phyloP scores from a whole-genome alignment of 306 rosid genomes.

The Glycyrrhiza uralensis region DNA sequence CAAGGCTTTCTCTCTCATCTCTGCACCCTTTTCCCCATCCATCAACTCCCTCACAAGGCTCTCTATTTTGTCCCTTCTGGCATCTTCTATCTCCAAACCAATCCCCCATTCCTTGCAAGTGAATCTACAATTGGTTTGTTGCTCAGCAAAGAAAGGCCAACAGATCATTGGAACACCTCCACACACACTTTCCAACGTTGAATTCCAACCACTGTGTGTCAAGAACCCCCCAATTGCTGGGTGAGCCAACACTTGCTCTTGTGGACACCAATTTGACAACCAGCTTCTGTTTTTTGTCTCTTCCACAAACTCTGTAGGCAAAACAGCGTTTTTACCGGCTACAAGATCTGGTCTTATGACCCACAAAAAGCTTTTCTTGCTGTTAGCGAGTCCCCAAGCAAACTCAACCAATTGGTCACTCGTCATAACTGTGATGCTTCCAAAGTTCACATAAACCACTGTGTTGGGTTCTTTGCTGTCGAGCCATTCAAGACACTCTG shows the following conservation, averaged over 20 bases:
- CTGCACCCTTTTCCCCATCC: conserved; percentile 45
- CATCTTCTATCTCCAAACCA: conserved; percentile 65
- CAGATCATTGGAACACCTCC: conserved; percentile 61
- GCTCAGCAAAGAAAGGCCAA: conserved; percentile 79
- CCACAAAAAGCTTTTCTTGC: conserved; percentile 51
- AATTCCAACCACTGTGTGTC: conserved; percentile 78
- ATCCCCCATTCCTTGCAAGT: conserved; percentile 55
- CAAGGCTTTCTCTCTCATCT: conserved; percentile 42
- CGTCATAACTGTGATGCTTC: conserved; percentile 65
- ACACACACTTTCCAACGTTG: conserved; percentile 57
- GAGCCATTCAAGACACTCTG: conserved; percentile 57
- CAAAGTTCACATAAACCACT: conserved; percentile 70
- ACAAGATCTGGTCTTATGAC: conserved; percentile 58
- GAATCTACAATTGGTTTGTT: conserved; percentile 65
- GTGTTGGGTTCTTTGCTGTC: conserved; percentile 34
- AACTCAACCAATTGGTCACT: conserved; percentile 51
- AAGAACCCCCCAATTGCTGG: conserved; percentile 61
- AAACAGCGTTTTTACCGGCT: conserved; percentile 18
- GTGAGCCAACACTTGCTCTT: conserved; percentile 56
- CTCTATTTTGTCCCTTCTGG: conserved; percentile 38
- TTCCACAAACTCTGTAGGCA: conserved; percentile 38
- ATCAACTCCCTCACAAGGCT: conserved; percentile 52
- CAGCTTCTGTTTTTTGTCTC: conserved; percentile 39
- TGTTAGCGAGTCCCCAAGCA: conserved; percentile 73
- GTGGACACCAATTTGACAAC: conserved; percentile 59